Evolutionary conservation across 108 stramenopile genomes (phyloP).

Genomic region (Cyclostephanos invisitatus): DNA sequence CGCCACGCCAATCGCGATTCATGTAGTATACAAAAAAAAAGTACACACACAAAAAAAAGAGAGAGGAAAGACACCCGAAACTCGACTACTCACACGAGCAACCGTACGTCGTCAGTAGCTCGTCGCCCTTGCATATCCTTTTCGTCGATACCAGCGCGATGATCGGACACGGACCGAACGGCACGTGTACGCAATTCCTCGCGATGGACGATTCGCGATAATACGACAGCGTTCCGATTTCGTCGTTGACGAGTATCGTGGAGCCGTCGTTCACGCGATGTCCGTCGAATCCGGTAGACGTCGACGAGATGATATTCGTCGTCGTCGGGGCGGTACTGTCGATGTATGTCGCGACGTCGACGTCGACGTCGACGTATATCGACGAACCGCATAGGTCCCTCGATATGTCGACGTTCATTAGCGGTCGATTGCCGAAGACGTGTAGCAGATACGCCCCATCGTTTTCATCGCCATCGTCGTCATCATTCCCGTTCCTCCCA

Average conservation of each 20-base stretch:
- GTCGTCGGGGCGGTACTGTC: neutral
- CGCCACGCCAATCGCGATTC: no score
- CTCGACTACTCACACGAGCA: conserved; percentile 14
- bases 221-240: conserved; percentile 34
- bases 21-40: no score
- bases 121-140: conserved; percentile 19
- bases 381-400: conserved; percentile 24
- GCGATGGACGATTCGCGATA: conserved; percentile 21
- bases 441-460: conserved; percentile 35
- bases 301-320: neutral
- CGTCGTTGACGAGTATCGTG: conserved; percentile 28
- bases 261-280: conserved; percentile 58
- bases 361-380: conserved; percentile 31
- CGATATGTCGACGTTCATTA: conserved; percentile 16
- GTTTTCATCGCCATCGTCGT: conserved; percentile 17
- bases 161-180: conserved; percentile 30
- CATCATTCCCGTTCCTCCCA: neutral
- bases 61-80: no score
- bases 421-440: conserved; percentile 10
- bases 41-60: no score
- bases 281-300: conserved; percentile 26
- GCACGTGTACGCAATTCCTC: conserved; percentile 46
- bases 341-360: neutral
- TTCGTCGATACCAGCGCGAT: conserved; percentile 21
- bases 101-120: conserved; percentile 27